Base-by-base conservation (phyloP, 2,329 filamentous ascomycete genomes). In the Cordyceps tenuipes region DNA sequence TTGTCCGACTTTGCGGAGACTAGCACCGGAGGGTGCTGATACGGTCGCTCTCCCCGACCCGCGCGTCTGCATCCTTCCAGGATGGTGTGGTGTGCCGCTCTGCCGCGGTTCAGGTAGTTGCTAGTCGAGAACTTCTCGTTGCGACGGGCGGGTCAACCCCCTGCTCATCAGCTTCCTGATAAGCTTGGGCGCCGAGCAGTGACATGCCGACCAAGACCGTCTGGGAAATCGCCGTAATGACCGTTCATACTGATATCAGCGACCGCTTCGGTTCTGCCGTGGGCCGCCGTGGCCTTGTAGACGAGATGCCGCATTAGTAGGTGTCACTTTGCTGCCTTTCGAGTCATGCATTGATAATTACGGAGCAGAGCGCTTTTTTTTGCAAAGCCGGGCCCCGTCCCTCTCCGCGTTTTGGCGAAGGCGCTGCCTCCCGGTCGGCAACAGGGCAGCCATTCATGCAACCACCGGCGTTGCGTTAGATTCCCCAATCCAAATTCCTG, bases 401-500 rank as follows among this genome's bases (percentile, higher is more conserved):
- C 44, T 57, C 41, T 48, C 39, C 53, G 41, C 53, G n/a, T 44
- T 36, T 56, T 47, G 13, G 36, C 23, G 36, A 29, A 15, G 17
- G 34, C n/a, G 55, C 17, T 41, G 15, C 10, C 44, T 10, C 8
- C 46, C 46, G 46, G 47, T 36, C 55, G 23, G 55, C 46, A 58
- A 43, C 46, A 44, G 2, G 17, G 39, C 10, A 29, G 15, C 39
- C 12, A 17, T 34, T 50, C 23, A 49, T 26, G 43, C 49, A 60
- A 29, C 41, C 51, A 34, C 29, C 34, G 51, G 46, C 52, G 51
- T 56, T 57, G 34, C 7, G 44, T n/a, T 19, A 49, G 39, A 21
- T 48, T 61, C 39, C 57, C 43, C 29, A 48, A 39, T 49, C 57
- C 57, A 54, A 60, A 49, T 43, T 60, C 52, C 57, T 60, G 57